Base-by-base conservation (phyloP, 2,329 filamentous ascomycete genomes). In the Sarocladium strictum region DNA sequence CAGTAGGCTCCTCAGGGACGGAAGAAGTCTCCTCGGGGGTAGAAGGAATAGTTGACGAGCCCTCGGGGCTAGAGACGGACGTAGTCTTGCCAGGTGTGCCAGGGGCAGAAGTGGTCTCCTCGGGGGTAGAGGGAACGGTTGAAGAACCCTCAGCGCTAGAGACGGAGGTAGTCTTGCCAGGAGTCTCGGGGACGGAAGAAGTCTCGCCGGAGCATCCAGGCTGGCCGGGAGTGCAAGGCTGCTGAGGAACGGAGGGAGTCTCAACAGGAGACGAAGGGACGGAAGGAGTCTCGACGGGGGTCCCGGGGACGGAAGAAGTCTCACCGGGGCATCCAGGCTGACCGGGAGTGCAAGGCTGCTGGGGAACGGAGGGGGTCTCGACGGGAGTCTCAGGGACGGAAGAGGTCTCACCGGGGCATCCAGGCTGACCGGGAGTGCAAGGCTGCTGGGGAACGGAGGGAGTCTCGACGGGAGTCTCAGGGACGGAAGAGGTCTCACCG, bases 21-120 rank as follows among this genome's bases (percentile, higher is more conserved):
- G 57, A 55, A 27, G 57, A 50, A 37, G 58, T 55, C 26, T 64
- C 40, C 77, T 81, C 71, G 19, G 40, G 50, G 23, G 26, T 14
- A n/a, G n/a, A n/a, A 24, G 58, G 38, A 41, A 56, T 51, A 17
- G 57, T 55, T 24, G 57, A 50, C 38, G 58, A 54, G 23, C 63
- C 40, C 77, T 81, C 71, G 19, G 40, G 50, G 23, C 23, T 14
- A 15, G 27, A 26, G 15, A 19, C 37, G 10, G 57, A 37, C 35
- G 60, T 40, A 45, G 51, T 57, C 27, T 58, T 35, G 37, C 27
- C 53, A 33, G 29, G 37, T 24, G 57, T 35, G 37, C 27, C 53
- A 33, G 29, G 37, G n/a, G 54, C 38, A 17, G 27, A 60, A 60
- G 29, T 51, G 38, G 29, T 9, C 17, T 23, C 57, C 33, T 52